Base-by-base conservation (phyloP, 176 grass and related monocot species). In the Cymbopogon citratus region DNA sequence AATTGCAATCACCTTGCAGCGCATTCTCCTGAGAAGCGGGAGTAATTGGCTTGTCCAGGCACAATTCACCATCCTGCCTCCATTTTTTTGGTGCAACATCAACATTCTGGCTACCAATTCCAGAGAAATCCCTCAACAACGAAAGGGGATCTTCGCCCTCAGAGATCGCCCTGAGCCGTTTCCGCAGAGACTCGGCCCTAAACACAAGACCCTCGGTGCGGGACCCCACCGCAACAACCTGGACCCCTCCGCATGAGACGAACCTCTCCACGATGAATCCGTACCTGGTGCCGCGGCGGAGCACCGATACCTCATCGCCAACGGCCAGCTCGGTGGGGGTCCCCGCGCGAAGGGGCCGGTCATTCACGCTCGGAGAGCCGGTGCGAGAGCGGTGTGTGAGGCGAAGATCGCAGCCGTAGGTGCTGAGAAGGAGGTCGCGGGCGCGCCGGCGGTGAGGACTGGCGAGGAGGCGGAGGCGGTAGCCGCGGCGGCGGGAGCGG, bases 201-300 rank as follows among this genome's bases (percentile, higher is more conserved):
- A 80, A 77, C 18, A 83, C 80, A 80, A 88, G 31, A 40, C 48
- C 75, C 65, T 83, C 83, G 28, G 38, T 69, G 70, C 48, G 68
- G 25, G 81, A 54, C 64, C 67, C 57, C 66, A 9, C 76, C n/a
- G 16, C 35, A 57, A 7, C 43, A 66, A 7, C 26, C 24, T 25
- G 28, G 33, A 4, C 12, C 40, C 60, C 35, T 80, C 73, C 81
- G 15, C 80, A 87, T 12, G 89, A 83, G 60, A 90, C 68, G 71
- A 97, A 82, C 62, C 78, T 90, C 72, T 97, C 94, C 11, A 88
- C 89, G 31, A 86, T 27, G 81, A 97, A 90, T 15, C 77, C 87
- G 62, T 81, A 85, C 51, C 76, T 89, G 64, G 33, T 39, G 44
- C 85, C 85, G 67, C 43, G 8, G 31, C 33, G 66, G 24, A 81